These are phyloP conservation scores for Arachis stenosperma DNA, from an alignment of 306 rosid genomes.

Conservation along the genomic window DNA sequence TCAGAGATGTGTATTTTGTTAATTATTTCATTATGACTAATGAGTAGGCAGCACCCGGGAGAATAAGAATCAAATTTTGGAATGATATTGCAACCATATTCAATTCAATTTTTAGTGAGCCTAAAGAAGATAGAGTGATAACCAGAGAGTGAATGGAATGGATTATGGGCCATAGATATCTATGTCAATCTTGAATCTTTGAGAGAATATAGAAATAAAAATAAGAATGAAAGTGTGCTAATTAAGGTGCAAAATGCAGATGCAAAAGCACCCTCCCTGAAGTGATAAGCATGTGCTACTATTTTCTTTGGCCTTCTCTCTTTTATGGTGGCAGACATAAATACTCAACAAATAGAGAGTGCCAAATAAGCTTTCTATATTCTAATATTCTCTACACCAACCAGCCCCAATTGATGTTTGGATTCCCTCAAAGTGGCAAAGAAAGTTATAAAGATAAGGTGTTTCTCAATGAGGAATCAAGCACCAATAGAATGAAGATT, in stretches of 20 bases:
- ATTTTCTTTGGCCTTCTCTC: background rate
- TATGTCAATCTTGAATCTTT: background rate
- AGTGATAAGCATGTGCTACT: conserved; percentile 45
- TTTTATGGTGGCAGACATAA: conserved; percentile 43
- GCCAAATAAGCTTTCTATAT: conserved; percentile 38
- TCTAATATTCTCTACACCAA: conserved; percentile 32
- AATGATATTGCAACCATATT: conserved; percentile 14
- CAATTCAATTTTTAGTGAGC: background rate
- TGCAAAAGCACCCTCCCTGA: conserved; percentile 36
- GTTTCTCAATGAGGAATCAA: conserved; percentile 41
- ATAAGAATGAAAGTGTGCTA: background rate
- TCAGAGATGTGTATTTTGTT: too few species aligned
- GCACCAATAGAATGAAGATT: conserved; percentile 36
- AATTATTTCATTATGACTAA: background rate
- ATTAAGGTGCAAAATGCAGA: conserved; percentile 30
- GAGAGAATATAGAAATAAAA: too few species aligned
- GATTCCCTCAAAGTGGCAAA: conserved; percentile 43
- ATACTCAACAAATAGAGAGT: conserved; percentile 3
- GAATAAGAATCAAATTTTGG: background rate
- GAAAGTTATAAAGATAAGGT: conserved; percentile 40
- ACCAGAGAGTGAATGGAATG: conserved; percentile 31
- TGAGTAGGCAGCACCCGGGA: background rate
- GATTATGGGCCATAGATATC: conserved; percentile 35
- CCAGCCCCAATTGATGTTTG: conserved; percentile 29
- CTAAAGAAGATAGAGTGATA: conserved; percentile 4